Base-by-base conservation (phyloP, 257 asterid species). In the Solanum lignicaule region DNA sequence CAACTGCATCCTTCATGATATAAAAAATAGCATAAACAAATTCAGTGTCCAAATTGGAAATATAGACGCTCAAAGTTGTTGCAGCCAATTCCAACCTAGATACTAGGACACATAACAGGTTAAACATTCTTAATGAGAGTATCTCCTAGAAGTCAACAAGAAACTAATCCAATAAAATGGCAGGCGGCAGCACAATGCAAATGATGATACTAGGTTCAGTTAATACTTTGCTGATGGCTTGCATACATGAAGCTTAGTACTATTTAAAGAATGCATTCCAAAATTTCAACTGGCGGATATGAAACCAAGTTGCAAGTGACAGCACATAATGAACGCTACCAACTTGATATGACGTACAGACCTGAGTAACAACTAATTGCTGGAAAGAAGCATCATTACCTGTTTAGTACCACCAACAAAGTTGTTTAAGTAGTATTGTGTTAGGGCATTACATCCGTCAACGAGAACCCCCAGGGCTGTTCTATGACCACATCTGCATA, bases 351-450 rank as follows among this genome's bases (percentile, higher is more conserved):
- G 65, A 43, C 2, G 15, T 79, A 41, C 84, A 79, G 4, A 43
- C 14, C 84, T 41, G 35, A 43, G 78, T 13, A 29, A 32, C 79
- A 15, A 71, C 65, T 87, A 29, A 33, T 7, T 23, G 65, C 33
- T 87, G 66, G 86, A 85, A 68, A 88, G 86, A 90, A 90, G 87
- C 88, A 87, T 66, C 78, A 93, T 13, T 69, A 97, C 99, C 98
- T 96, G 99, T 89, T 93, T 46, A 46, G 55, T 46, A 46, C 55
- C 16, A 13, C 5, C 55, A 15, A 12, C 55, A 46, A 46, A 46
- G 91, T 96, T 97, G 94, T 95, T 97, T 71, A 96, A 90, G 93
- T 96, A 97, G 91, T 97, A 97, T 36, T 98, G 95, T 92, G 93
- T 88, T 25, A 97, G 93, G 82, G 98, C 94, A 90, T 89, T 94